A percentile compares a stretch with the other conserved stretches of the same genome.
phyloP scores from a whole-genome alignment of 1,284 basidiomycete species.

The Cryptococcus sp. region DNA sequence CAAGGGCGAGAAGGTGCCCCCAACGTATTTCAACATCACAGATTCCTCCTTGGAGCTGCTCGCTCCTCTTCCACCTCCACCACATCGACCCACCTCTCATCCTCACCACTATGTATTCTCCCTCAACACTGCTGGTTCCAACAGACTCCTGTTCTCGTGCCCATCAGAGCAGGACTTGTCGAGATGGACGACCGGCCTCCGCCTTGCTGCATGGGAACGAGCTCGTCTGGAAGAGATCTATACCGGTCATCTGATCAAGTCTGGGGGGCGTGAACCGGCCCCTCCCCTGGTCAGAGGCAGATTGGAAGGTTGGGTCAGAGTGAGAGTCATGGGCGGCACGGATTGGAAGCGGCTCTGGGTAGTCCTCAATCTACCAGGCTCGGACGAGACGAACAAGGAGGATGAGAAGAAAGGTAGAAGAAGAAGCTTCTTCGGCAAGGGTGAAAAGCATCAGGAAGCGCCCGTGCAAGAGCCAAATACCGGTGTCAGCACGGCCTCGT shows the following conservation, averaged over 20 bases:
- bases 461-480: conserved; percentile 54
- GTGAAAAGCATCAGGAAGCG: conserved; percentile 57
- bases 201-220: conserved; percentile 93
- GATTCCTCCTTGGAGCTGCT: conserved; percentile 58
- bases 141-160: conserved; percentile 85
- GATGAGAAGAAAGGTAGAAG: conserved; percentile 40
- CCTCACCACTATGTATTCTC: conserved; percentile 75
- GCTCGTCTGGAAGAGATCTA: conserved; percentile 95
- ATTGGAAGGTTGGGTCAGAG: conserved; percentile 90
- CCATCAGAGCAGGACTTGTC: conserved; percentile 69
- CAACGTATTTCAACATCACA: conserved; percentile 51
- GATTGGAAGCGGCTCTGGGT: conserved; percentile 93
- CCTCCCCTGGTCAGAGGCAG: conserved; percentile 69
- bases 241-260: conserved; percentile 86
- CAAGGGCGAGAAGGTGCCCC: conserved; percentile 49
- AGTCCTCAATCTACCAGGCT: conserved; percentile 61
- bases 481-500: conserved; percentile 48
- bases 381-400: conserved; percentile 27
- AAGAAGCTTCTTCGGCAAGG: conserved; percentile 49
- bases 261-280: conserved; percentile 65
- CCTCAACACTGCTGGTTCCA: conserved; percentile 91
- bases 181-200: conserved; percentile 89
- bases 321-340: conserved; percentile 88
- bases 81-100: conserved; percentile 54
- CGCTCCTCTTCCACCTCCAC: conserved; percentile 57